A percentile compares a stretch with the other conserved stretches of the same genome.
Evolutionary conservation across 2,329 filamentous ascomycete species (phyloP).

Genomic region (Xylaria hypoxylon): DNA sequence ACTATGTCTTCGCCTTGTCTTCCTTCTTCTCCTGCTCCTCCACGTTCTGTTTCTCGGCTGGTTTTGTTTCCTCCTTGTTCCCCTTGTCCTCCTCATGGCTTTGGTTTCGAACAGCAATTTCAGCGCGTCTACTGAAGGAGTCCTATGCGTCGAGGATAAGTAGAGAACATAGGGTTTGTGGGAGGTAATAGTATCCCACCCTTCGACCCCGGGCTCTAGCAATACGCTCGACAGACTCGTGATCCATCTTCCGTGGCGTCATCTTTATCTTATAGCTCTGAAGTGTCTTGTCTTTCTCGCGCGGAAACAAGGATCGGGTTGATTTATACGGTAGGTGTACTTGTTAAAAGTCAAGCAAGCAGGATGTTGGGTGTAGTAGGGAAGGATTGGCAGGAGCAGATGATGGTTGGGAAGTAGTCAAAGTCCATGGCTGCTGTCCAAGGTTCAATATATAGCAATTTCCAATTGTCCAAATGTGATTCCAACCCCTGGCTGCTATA

Average conservation of each 20-base stretch:
- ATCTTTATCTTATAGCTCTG: conserved; percentile 8
- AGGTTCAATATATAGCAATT: conserved; percentile 19
- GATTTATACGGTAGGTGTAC: neutral
- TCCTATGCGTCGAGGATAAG: conserved; percentile 39
- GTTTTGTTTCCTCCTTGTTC: neutral
- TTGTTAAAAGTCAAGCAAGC: neutral
- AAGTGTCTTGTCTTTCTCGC: neutral
- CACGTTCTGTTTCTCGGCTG: conserved; percentile 3
- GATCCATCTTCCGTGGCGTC: conserved; percentile 58
- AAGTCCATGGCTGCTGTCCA: neutral
- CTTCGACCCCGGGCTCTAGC: conserved; percentile 54
- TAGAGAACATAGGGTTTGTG: neutral
- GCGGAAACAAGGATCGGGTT: neutral
- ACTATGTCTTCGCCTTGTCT: too few species aligned
- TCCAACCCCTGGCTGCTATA: neutral
- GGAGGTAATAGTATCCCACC: conserved; percentile 13
- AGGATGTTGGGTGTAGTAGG: neutral
- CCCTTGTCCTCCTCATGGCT: neutral
- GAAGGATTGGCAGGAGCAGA: neutral
- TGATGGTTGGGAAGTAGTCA: neutral
- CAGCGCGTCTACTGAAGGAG: conserved; percentile 45
- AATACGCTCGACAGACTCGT: conserved; percentile 57
- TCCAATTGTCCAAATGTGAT: neutral
- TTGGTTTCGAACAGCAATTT: conserved; percentile 42
- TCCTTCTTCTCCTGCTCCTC: conserved; percentile 9